Evolutionary conservation across 2,329 filamentous ascomycete species (phyloP), one percentile per base, ranked within the genome.

Genomic region (Ophiocordyceps unilateralis): DNA sequence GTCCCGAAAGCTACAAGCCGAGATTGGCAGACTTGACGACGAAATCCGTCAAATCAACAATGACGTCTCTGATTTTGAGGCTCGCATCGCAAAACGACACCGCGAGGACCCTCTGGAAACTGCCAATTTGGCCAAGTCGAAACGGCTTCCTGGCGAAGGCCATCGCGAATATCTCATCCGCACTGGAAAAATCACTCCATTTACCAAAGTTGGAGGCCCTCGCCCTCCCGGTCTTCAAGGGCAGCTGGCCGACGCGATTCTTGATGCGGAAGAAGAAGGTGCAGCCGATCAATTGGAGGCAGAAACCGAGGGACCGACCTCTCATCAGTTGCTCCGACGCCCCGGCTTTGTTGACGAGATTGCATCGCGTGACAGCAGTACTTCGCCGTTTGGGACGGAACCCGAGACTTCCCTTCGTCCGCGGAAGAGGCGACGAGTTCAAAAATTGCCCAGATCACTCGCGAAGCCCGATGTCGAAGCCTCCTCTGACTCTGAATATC

Each of bases 171-270:
- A 83, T 57, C 72, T 98, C 40, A 91, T 98, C 41, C 78, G 91
- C 23, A 98, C 89, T 0, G 91, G 91, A 47, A 96, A 96, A 63
- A 96, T 98, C 51, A 98, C 91, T 0, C 91, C 91, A 0, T 98
- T 98, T 55, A 83, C 87, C 8, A 83, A 81, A 48, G 74, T 93
- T 51, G 77, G 77, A 22, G 70, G 75, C 14, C 69, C 74, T n/a
- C 65, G 78, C 2, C 69, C 69, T 4, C 67, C 74, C 23, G 76
- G 72, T 3, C 69, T 78, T 3, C 70, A 79, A 39, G 81, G 81
- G 2, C 80, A 79, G 46, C 66, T 94, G 15, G 81, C 82, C 11
- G 79, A 88, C 53, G 81, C 80, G 2, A 72, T 94, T 45, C 65
- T 88, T 14, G 84, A 93, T 56, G 86, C 83, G 1, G 87, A 94